Evolutionary conservation across 1,284 basidiomycete genomes (phyloP).

Genomic region (Austroboletus novae-zelandiae): DNA sequence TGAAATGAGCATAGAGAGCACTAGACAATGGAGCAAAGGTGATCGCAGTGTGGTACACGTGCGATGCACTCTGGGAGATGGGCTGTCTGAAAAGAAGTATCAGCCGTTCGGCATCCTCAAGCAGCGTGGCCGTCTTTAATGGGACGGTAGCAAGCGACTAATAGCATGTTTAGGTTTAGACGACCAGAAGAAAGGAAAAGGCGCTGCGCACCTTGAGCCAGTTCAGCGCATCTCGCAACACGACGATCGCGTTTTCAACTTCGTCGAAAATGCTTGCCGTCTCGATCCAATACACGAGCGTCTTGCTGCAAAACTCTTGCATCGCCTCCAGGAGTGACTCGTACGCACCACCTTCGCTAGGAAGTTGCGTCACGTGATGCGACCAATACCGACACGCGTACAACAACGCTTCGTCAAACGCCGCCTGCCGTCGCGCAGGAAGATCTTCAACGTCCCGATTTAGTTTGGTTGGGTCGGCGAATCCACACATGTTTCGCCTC

Average conservation of each 20-base stretch:
- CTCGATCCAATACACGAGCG: conserved; percentile 19
- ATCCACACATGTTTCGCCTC: conserved; percentile 18
- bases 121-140: neutral
- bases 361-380: conserved; percentile 14
- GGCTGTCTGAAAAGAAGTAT: conserved; percentile 9
- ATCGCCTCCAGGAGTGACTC: conserved; percentile 8
- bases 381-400: conserved; percentile 22
- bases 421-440: neutral
- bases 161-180: neutral
- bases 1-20: conserved; percentile 7
- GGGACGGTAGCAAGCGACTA: conserved; percentile 2
- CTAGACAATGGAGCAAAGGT: conserved; percentile 10
- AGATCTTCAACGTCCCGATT: conserved; percentile 16
- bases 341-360: conserved; percentile 1
- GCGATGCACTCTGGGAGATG: conserved; percentile 15
- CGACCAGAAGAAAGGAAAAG: neutral
- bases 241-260: conserved; percentile 11
- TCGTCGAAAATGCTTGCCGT: conserved; percentile 12
- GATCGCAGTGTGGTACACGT: conserved; percentile 16
- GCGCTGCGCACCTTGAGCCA: conserved; percentile 15
- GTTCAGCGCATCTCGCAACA: conserved; percentile 4
- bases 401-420: conserved; percentile 7
- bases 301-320: conserved; percentile 5
- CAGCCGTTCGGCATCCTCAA: conserved; percentile 15
- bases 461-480: conserved; percentile 14